Base-by-base conservation (phyloP, 1,284 basidiomycete genomes). In the Boletus mariae region DNA sequence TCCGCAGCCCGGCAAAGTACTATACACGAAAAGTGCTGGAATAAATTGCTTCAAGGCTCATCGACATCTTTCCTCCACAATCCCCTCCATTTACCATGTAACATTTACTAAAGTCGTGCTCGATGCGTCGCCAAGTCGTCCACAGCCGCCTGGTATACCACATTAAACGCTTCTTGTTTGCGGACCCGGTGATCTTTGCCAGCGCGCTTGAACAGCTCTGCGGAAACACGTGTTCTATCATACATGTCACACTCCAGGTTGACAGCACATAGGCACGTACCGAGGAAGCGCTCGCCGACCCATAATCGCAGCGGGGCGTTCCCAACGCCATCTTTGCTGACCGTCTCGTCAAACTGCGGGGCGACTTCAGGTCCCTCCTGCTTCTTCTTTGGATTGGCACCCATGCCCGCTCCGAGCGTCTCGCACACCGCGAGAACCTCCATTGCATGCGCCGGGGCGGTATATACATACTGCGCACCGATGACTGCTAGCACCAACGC, bases 401-500 rank as follows among this genome's bases (percentile, higher is more conserved):
- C 86, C 47, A 90, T 74, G 6, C 87, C 86, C 2, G 82, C 82
- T 1, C 82, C 85, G 3, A 90, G 73, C 61, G 83, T 82, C 59
- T 84, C 83, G 47, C 82, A 84, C 2, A 84, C 82, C 12, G 74
- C 74, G 1, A 90, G 68, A 73, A 87, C 84, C 45, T 75, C 72
- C 59, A 77, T 71, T 5, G 87, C 86, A 59, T 88, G 82, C n/a
- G 82, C 78, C 1, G 75, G 75, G 0, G 85, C 79, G 0, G 87
- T 90, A 56, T 87, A 80, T 28, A 85, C 60, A 58, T 88, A 90
- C 57, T 89, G 83, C 17, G 82, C 78, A 1, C 85, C 77, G 12
- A 84, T 76, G 23, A 90, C 75, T 2, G 84, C 80, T 5, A 90
- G 73, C 6, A 87, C 73, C 4, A 87, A 71, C 7, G 85, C 84